Evolutionary conservation across 2,329 filamentous ascomycete genomes (phyloP).

Genomic region (Scedosporium apiospermum): DNA sequence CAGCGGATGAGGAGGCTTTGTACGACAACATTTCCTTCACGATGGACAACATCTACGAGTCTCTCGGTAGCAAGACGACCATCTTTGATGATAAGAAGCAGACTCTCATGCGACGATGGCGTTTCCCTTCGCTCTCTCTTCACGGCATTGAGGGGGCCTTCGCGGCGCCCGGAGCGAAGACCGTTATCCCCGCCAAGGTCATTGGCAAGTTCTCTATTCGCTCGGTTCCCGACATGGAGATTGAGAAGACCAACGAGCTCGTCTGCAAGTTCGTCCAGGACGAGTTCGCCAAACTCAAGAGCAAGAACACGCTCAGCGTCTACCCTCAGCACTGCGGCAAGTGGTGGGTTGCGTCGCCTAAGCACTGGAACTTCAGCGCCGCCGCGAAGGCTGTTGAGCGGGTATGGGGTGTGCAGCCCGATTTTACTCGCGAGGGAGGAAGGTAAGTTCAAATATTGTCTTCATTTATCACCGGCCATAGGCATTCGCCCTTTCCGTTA

Average conservation of each 20-base stretch:
- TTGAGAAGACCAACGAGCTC: constrained; percentile 73
- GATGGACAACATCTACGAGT: constrained; percentile 91
- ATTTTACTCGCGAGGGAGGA: constrained; percentile 93
- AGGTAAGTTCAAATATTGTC: constrained; percentile 41
- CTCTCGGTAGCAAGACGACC: constrained; percentile 77
- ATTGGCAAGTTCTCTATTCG: constrained; percentile 97
- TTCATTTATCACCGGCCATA: neutral
- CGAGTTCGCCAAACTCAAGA: constrained; percentile 75
- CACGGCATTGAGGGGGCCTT: constrained; percentile 96
- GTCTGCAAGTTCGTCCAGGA: constrained; percentile 79
- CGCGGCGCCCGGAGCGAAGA: constrained; percentile 89
- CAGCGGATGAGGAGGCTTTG: constrained; percentile 75
- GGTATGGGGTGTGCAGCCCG: constrained; percentile 87
- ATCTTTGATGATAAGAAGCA: constrained; percentile 83
- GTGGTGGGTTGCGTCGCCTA: constrained; percentile 97
- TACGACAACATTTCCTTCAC: constrained; percentile 89
- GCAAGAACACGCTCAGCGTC: constrained; percentile 84
- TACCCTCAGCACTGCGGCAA: constrained; percentile 83
- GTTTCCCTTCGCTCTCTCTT: constrained; percentile 85
- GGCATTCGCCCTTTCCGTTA: neutral
- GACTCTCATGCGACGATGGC: constrained; percentile 93
- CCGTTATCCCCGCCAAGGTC: constrained; percentile 96
- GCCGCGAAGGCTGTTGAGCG: constrained; percentile 93
- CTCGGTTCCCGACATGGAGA: constrained; percentile 96
- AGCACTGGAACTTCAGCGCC: constrained; percentile 97